Evolutionary conservation across 345 rosid species (phyloP).

Genomic region (Eutrema japonicum): DNA sequence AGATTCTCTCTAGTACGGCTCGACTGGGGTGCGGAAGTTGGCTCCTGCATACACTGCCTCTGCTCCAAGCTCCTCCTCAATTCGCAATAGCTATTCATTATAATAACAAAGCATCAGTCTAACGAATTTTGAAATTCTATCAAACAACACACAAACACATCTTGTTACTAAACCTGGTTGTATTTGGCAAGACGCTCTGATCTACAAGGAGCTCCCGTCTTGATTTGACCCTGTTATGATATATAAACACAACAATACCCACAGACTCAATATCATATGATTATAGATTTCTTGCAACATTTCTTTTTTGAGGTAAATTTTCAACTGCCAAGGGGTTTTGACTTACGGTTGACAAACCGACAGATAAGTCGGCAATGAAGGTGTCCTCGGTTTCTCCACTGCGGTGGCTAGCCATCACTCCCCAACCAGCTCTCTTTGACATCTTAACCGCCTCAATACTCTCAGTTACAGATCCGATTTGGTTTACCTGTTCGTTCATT

Average conservation of each 20-base stretch:
- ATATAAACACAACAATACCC: background rate
- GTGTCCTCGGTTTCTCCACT: constrained; percentile 99
- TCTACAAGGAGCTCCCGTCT: constrained; percentile 98
- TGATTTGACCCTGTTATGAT: constrained; percentile 78
- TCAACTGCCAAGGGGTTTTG: background rate
- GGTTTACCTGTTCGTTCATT: constrained; percentile 70
- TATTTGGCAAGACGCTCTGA: constrained; percentile 97
- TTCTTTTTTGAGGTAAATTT: background rate
- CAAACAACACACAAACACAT: background rate
- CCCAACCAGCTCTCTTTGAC: constrained; percentile 99
- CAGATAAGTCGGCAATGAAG: constrained; percentile 91
- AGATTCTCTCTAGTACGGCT: constrained; percentile 61
- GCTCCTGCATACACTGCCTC: constrained; percentile 85
- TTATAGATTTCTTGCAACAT: too few relatives aligned
- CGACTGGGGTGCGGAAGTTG: constrained; percentile 73
- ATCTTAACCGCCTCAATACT: constrained; percentile 97
- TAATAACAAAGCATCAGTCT: constrained; percentile 4
- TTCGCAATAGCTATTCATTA: constrained; percentile 63
- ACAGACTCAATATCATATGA: background rate
- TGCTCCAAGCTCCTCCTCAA: constrained; percentile 88
- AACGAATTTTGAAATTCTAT: background rate
- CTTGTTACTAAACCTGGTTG: constrained; percentile 65
- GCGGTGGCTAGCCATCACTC: constrained; percentile 98
- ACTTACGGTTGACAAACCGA: constrained; percentile 87
- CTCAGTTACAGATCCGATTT: constrained; percentile 96